Evolutionary conservation across 495 filamentous ascomycete genomes (phyloP).

Genomic region (Hypoxylon lenormandii): DNA sequence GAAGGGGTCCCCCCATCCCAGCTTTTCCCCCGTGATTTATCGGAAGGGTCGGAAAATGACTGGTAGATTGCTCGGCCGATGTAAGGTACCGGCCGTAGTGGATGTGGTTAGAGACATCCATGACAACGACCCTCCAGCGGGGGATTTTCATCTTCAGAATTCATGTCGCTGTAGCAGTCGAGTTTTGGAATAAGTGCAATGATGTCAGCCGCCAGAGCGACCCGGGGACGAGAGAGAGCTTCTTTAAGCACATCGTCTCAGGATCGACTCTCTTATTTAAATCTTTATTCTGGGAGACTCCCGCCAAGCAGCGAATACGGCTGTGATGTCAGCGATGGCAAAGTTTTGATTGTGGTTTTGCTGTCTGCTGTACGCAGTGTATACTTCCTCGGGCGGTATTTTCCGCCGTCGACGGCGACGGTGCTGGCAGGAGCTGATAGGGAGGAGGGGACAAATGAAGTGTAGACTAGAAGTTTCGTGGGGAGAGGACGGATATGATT

Average conservation of each 20-base stretch:
- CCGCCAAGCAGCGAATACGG: neutral
- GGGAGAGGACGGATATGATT: slow-evolving; percentile 46
- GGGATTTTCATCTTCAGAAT: slow-evolving; percentile 36
- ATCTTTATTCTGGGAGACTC: neutral
- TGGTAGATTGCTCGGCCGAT: slow-evolving; percentile 47
- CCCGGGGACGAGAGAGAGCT: slow-evolving; percentile 8
- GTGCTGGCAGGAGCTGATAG: slow-evolving; percentile 32
- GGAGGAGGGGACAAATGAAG: slow-evolving; percentile 20
- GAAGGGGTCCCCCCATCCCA: slow-evolving; percentile 43
- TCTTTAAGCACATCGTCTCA: slow-evolving; percentile 5
- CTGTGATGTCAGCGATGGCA: slow-evolving; percentile 12
- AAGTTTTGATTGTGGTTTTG: slow-evolving; percentile 9
- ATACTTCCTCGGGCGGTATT: slow-evolving; percentile 30
- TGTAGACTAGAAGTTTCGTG: slow-evolving; percentile 28
- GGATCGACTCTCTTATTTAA: neutral
- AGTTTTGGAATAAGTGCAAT: slow-evolving; percentile 38
- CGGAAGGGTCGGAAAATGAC: slow-evolving; percentile 46
- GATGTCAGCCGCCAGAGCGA: slow-evolving; percentile 40
- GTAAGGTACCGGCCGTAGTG: slow-evolving; percentile 48
- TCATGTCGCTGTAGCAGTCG: slow-evolving; percentile 38
- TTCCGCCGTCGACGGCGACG: slow-evolving; percentile 36
- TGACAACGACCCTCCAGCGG: slow-evolving; percentile 28
- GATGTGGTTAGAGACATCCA: slow-evolving; percentile 34
- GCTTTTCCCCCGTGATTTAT: slow-evolving; percentile 45
- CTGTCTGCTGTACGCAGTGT: slow-evolving; percentile 5